These are phyloP conservation scores for Penicillium manginii DNA, from an alignment of 495 filamentous ascomycete genomes.

Conservation along the genomic window DNA sequence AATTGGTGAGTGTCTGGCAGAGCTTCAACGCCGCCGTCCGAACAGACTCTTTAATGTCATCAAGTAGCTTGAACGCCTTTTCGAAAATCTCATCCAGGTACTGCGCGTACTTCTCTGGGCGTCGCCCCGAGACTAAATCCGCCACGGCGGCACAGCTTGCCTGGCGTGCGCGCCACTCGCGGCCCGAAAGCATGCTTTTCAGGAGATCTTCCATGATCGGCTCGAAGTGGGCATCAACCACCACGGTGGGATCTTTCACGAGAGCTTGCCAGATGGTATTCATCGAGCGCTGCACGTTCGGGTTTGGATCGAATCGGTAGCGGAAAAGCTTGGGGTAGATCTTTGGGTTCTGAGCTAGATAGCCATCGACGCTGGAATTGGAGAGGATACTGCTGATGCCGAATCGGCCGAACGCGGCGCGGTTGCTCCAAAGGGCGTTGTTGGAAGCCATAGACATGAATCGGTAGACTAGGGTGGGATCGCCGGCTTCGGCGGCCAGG, in stretches of 20 bases:
- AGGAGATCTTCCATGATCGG: slow-evolving; percentile 84
- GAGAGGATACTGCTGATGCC: slow-evolving; percentile 90
- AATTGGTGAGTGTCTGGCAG: slow-evolving; percentile 78
- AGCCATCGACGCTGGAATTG: slow-evolving; percentile 75
- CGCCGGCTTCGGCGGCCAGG: slow-evolving; percentile 89
- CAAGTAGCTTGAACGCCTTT: slow-evolving; percentile 75
- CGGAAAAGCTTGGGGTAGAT: slow-evolving; percentile 93
- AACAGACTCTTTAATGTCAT: slow-evolving; percentile 94
- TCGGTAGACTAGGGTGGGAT: slow-evolving; percentile 90
- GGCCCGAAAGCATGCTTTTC: slow-evolving; percentile 74
- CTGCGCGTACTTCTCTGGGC: slow-evolving; percentile 75
- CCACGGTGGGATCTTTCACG: slow-evolving; percentile 77
- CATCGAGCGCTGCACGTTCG: slow-evolving; percentile 91
- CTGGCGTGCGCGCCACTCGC: slow-evolving; percentile 90
- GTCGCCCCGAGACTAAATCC: slow-evolving; percentile 78
- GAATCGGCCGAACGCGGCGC: slow-evolving; percentile 92
- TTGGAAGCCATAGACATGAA: slow-evolving; percentile 97
- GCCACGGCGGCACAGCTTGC: slow-evolving; percentile 89
- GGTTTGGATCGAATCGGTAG: slow-evolving; percentile 93
- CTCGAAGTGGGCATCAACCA: slow-evolving; percentile 77
- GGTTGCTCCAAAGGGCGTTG: slow-evolving; percentile 92
- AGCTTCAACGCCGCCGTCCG: slow-evolving; percentile 78
- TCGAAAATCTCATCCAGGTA: slow-evolving; percentile 86
- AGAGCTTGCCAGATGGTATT: slow-evolving; percentile 94
- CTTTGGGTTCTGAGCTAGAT: slow-evolving; percentile 78